A percentile compares a stretch with the other conserved stretches of the same genome.
These are phyloP conservation scores for Tritrichomonas foetus DNA, from an alignment of 208 protist genomes.

Conservation along the genomic window DNA sequence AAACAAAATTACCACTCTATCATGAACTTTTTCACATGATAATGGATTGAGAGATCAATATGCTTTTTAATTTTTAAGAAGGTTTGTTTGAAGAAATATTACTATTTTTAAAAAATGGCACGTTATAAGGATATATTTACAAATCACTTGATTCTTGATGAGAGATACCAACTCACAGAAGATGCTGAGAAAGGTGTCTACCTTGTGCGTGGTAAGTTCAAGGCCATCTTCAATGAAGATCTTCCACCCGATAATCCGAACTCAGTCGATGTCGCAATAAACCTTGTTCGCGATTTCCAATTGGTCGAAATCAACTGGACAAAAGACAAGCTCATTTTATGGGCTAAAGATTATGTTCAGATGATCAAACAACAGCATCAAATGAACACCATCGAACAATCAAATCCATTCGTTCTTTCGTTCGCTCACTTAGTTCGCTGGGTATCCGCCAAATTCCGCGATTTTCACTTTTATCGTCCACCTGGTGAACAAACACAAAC, in stretches of 20 bases:
- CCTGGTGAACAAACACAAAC: slow-evolving; percentile 29
- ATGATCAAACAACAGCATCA: not conserved
- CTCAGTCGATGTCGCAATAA: slow-evolving; percentile 19
- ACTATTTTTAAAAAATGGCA: no score
- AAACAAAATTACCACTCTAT: no score
- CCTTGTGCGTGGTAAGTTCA: slow-evolving; percentile 16
- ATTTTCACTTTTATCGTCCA: slow-evolving; percentile 34
- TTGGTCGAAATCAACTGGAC: slow-evolving; percentile 38
- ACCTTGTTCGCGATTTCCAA: slow-evolving; percentile 34
- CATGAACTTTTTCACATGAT: no score
- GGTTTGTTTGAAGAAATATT: no score
- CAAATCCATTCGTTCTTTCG: slow-evolving; percentile 26
- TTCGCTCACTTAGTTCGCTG: slow-evolving; percentile 31
- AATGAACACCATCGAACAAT: slow-evolving; percentile 37
- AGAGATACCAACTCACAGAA: not conserved
- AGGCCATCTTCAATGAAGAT: slow-evolving; percentile 36
- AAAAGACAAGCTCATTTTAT: slow-evolving; percentile 36
- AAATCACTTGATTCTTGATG: not conserved
- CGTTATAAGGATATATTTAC: slow-evolving; percentile 42
- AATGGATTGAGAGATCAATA: no score
- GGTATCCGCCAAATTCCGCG: slow-evolving; percentile 29
- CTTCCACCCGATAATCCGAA: slow-evolving; percentile 39
- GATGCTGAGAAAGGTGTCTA: slow-evolving; percentile 29
- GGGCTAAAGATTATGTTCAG: slow-evolving; percentile 37
- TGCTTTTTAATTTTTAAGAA: no score